Evolutionary conservation across 495 filamentous ascomycete species (phyloP).

Genomic region (Parathielavia appendiculata): DNA sequence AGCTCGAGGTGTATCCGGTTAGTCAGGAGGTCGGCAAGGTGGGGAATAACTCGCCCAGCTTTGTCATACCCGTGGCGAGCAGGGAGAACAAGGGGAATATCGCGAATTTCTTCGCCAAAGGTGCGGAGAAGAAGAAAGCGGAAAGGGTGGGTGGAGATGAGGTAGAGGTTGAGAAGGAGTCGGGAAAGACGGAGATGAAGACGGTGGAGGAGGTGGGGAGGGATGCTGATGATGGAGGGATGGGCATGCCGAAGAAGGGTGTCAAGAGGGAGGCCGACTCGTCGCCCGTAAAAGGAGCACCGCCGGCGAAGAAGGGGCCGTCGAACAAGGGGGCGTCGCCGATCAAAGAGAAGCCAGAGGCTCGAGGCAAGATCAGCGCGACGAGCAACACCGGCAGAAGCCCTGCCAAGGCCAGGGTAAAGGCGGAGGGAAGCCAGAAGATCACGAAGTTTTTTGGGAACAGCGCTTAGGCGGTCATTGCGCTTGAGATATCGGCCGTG

Average conservation of each 20-base stretch:
- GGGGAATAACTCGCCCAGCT: conserved; percentile 79
- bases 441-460: conserved; percentile 85
- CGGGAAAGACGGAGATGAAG: conserved; percentile 3
- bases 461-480: conserved; percentile 26
- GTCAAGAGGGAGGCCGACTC: conserved; percentile 56
- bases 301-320: conserved; percentile 41
- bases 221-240: conserved; percentile 10
- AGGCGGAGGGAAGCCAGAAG: conserved; percentile 59
- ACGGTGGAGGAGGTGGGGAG: conserved; percentile 18
- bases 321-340: conserved; percentile 28
- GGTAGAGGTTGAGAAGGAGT: conserved; percentile 25
- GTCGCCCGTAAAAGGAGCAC: conserved; percentile 35
- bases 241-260: conserved; percentile 26
- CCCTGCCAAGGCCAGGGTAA: conserved; percentile 42
- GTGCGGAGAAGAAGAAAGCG: conserved; percentile 32
- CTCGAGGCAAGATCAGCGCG: conserved; percentile 37
- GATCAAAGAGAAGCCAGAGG: conserved; percentile 17
- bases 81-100: conserved; percentile 87
- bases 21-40: conserved; percentile 90
- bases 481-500: background rate
- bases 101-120: conserved; percentile 76
- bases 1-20: conserved; percentile 81
- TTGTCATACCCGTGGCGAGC: conserved; percentile 76
- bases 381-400: conserved; percentile 43
- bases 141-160: conserved; percentile 21